phyloP scores from a whole-genome alignment of 371 early-diverging fungal genomes.

The Mortierella polycephala region DNA sequence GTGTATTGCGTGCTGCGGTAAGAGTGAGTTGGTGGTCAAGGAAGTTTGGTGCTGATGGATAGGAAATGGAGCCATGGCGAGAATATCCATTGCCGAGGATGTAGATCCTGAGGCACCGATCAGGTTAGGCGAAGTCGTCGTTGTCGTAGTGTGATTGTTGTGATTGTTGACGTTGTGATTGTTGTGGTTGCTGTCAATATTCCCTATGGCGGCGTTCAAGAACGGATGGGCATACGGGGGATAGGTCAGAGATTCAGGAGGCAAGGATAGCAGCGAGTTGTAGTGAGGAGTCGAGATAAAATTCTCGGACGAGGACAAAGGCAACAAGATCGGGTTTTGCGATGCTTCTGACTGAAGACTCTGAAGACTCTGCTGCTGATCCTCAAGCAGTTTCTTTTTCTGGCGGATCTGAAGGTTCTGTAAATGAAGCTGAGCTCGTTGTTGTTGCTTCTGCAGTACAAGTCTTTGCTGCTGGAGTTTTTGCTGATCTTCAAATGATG shows the following conservation, averaged over 20 bases:
- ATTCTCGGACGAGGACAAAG: no score
- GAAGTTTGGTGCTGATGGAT: conserved; percentile 19
- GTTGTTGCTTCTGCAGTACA: conserved; percentile 30
- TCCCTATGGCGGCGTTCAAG: neutral
- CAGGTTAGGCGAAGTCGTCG: conserved; percentile 11
- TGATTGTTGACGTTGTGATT: no score
- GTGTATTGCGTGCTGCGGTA: conserved; percentile 22
- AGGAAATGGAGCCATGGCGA: conserved; percentile 34
- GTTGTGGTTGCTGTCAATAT: no score
- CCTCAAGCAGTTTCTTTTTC: conserved; percentile 22
- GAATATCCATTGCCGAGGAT: conserved; percentile 40
- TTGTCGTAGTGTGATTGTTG: neutral
- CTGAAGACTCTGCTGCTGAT: conserved; percentile 11
- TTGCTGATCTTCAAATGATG: neutral
- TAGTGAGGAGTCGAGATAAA: no score
- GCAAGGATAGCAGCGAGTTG: no score
- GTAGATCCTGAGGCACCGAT: conserved; percentile 17
- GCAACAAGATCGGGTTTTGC: neutral
- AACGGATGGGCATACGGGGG: conserved; percentile 11
- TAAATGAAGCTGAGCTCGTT: conserved; percentile 24
- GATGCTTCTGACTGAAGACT: neutral
- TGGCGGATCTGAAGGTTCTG: conserved; percentile 29
- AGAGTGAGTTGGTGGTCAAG: conserved; percentile 16
- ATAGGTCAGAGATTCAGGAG: neutral
- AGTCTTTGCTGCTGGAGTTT: conserved; percentile 27